A percentile compares a stretch with the other conserved stretches of the same genome.
These are phyloP conservation scores for Euphorbia schlechtendalii DNA, from an alignment of 441 rosid genomes.

Conservation along the genomic window DNA sequence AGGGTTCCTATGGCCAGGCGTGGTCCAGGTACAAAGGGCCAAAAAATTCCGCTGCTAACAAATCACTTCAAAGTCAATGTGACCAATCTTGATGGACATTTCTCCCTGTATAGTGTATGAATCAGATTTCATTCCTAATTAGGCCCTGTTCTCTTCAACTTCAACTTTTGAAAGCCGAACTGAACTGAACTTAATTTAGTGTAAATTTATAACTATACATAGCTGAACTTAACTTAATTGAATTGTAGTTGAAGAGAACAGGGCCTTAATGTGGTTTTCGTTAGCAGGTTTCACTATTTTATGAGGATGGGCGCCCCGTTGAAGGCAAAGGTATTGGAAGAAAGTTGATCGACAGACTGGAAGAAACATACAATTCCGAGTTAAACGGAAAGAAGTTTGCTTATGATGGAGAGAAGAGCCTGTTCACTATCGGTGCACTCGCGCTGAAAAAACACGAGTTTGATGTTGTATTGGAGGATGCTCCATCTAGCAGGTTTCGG, in stretches of 20 bases:
- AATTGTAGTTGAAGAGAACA: too few species aligned
- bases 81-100: conserved; percentile 34
- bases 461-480: conserved; percentile 47
- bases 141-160: neutral
- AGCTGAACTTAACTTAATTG: too few species aligned
- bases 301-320: conserved; percentile 56
- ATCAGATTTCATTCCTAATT: neutral
- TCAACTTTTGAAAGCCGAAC: too few species aligned
- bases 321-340: conserved; percentile 51
- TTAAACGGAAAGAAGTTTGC: conserved; percentile 50
- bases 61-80: conserved; percentile 61
- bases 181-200: too few species aligned
- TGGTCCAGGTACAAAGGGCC: conserved; percentile 46
- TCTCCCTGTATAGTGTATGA: conserved; percentile 49
- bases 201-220: too few species aligned
- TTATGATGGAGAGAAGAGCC: conserved; percentile 57
- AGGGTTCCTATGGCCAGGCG: conserved; percentile 47
- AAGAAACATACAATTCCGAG: conserved; percentile 43
- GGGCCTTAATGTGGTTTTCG: too few species aligned
- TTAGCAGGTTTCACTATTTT: conserved; percentile 40
- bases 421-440: conserved; percentile 50
- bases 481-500: conserved; percentile 33
- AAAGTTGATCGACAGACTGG: conserved; percentile 45
- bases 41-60: conserved; percentile 34
- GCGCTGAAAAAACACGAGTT: conserved; percentile 51